Evolutionary conservation across 495 filamentous ascomycete genomes (phyloP).

Genomic region (Xylaria castorea): DNA sequence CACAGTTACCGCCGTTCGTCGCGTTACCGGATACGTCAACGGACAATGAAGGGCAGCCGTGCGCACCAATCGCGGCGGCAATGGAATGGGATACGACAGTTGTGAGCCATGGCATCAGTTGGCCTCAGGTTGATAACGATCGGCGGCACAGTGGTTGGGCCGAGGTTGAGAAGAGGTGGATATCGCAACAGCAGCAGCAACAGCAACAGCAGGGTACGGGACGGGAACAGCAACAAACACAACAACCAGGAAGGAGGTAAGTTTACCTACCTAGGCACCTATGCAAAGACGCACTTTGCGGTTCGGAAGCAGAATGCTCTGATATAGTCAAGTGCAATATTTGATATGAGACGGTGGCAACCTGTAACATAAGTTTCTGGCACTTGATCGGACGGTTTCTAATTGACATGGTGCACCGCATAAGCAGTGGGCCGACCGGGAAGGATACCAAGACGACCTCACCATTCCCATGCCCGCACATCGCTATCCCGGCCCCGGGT

Average conservation of each 20-base stretch:
- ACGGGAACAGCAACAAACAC: neutral
- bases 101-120: conserved; percentile 25
- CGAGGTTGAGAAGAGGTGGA: conserved; percentile 38
- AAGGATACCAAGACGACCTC: conserved; percentile 27
- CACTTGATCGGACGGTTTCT: conserved; percentile 15
- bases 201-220: conserved; percentile 6
- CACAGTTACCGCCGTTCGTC: conserved; percentile 8
- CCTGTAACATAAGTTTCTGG: neutral
- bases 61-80: neutral
- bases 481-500: conserved; percentile 46
- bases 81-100: conserved; percentile 39
- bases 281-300: neutral
- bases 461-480: conserved; percentile 37
- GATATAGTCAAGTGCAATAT: neutral
- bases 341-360: neutral
- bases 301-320: neutral
- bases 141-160: conserved; percentile 41
- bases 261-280: neutral
- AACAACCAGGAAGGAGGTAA: conserved; percentile 6
- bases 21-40: neutral
- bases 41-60: neutral
- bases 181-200: neutral
- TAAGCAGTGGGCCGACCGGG: conserved; percentile 27
- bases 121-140: conserved; percentile 29
- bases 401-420: neutral